phyloP scores from a whole-genome alignment of 139 green algal species.

The Auxenochlorella pyrenoidosa region DNA sequence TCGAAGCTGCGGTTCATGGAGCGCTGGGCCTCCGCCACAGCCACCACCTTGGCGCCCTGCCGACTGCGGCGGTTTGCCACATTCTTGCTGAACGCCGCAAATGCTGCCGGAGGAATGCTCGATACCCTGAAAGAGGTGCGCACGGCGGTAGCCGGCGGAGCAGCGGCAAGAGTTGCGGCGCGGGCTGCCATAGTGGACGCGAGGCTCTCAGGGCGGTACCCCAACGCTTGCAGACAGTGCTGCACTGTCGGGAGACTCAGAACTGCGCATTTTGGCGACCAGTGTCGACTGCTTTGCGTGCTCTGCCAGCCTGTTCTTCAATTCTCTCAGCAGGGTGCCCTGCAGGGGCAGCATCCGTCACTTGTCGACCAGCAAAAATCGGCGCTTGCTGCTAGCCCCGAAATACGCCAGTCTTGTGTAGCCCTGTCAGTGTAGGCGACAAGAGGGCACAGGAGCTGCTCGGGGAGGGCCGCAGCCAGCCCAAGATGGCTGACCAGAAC shows the following conservation, averaged over 20 bases:
- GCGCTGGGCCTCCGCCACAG: constrained; percentile 26
- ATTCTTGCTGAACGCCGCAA: neutral
- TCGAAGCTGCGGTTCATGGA: neutral
- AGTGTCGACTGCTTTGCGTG: neutral
- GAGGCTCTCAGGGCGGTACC: no score
- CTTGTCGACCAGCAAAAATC: neutral
- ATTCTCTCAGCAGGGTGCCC: neutral
- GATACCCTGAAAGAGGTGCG: neutral
- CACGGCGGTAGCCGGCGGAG: neutral
- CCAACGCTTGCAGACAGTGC: neutral
- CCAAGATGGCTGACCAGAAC: constrained; percentile 32
- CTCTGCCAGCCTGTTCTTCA: neutral
- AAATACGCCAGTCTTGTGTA: neutral
- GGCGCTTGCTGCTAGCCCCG: neutral
- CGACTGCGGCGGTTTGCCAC: neutral
- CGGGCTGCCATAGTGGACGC: neutral
- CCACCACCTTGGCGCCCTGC: neutral
- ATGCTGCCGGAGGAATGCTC: neutral
- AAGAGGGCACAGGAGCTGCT: neutral
- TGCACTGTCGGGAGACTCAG: neutral
- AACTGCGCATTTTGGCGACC: neutral
- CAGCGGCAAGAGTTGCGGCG: neutral
- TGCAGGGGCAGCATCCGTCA: neutral
- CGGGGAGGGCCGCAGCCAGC: neutral
- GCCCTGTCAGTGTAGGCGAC: neutral